Base-by-base conservation (phyloP, 1,284 basidiomycete genomes). In the Cutaneotrichosporon mucoides region DNA sequence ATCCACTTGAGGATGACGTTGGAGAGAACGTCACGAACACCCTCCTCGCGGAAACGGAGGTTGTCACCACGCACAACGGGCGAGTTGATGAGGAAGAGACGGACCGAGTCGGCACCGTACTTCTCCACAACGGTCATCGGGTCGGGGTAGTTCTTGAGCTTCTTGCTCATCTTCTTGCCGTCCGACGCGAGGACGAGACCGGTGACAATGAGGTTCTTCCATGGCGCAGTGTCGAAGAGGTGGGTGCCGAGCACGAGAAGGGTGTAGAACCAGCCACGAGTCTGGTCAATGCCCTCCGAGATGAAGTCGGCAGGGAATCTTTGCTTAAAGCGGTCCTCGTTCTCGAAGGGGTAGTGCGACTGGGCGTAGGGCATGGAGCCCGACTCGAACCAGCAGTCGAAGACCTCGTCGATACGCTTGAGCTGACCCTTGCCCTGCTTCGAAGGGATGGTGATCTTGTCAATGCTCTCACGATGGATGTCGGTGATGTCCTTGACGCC, bases 351-450 rank as follows among this genome's bases (percentile, higher is more conserved):
- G 82, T 96, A 99, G 79, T 99, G 96, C 11, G 87, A 84, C 73
- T 98, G 95, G 2, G 94, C 96, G 73, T 96, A 99, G 4, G 96
- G 96, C 96, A 99, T 99, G 73, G 93, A 95, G 79, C 96, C 96
- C 6, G 95, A 98, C 81, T 99, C 96, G 76, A 99, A 99, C 96
- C 96, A 99, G 76, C 96, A 99, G 77, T 99, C 96, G 76, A 99
- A 99, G 37, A 99, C 93, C 77, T 98, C 96, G 62, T 97, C 92
- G 15, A 98, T 84, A 60, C 95, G 87, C 77, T 85, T 90, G 46
- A 99, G 81, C 16, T 80, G 78, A n/a, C 95, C 96, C 73, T 94
- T 96, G 64, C 94, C 95, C 76, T 86, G 79, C 73, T 88, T 82
- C 38, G 93, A 97, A 5, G 95, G 96, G 70, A 99, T 98, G 59